A percentile compares a stretch with the other conserved stretches of the same genome.
phyloP scores from a whole-genome alignment of 371 early-diverging fungal species.

The Cokeromyces recurvatus region DNA sequence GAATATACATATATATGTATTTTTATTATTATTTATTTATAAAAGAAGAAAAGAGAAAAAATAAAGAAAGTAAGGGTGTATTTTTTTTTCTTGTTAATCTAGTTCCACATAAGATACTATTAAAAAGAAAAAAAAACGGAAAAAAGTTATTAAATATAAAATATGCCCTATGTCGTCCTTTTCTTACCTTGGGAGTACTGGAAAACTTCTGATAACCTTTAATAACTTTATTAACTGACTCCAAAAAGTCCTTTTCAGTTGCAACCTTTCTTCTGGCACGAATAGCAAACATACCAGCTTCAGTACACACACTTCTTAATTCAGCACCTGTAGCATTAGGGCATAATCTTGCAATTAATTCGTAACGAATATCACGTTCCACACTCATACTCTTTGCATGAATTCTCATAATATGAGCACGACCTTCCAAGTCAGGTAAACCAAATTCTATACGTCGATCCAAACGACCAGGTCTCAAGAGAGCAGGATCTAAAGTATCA shows the following conservation, averaged over 20 bases:
- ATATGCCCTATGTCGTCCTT: too few species aligned
- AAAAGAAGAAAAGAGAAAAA: too few species aligned
- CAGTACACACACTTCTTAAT: conserved; percentile 99
- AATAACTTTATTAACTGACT: conserved; percentile 99
- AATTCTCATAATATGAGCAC: conserved; percentile 98
- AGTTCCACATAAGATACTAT: conserved; percentile 56
- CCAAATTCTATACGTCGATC: conserved; percentile 99
- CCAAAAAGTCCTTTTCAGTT: conserved; percentile 99
- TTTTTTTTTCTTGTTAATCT: too few species aligned
- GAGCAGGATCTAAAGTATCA: conserved; percentile 97
- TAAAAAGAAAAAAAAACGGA: conserved; percentile 1
- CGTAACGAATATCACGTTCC: conserved; percentile 96
- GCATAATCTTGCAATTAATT: conserved; percentile 95
- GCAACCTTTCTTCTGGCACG: conserved; percentile 98
- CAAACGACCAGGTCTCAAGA: conserved; percentile 97
- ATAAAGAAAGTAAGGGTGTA: too few species aligned
- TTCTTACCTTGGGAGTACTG: conserved; percentile 79
- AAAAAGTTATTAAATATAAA: neutral
- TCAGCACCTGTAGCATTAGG: conserved; percentile 98
- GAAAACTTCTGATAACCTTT: conserved; percentile 98
- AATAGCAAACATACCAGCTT: conserved; percentile 99
- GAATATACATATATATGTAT: too few species aligned
- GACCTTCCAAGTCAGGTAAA: conserved; percentile 95
- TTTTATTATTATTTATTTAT: too few species aligned
- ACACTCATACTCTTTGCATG: conserved; percentile 99